Conservation (phyloP, 805 yeast genomes). For the Starmerella sirachaensis region DNA sequence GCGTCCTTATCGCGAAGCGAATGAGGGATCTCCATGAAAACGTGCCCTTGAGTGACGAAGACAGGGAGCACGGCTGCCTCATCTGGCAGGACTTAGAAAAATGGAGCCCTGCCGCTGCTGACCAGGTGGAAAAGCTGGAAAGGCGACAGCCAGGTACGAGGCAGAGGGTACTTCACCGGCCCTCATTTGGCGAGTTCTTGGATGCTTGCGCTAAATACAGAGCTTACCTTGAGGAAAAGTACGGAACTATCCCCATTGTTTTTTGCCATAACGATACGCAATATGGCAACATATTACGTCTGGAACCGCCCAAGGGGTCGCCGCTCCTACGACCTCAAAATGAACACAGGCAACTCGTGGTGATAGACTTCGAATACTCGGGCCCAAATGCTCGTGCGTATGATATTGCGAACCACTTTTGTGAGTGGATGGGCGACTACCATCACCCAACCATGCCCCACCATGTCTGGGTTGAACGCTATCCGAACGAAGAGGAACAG, state of each 20-base stretch:
- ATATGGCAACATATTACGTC: slow-evolving; percentile 80
- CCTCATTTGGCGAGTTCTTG: slow-evolving; percentile 34
- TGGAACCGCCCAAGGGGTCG: slow-evolving; percentile 37
- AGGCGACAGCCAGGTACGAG: slow-evolving; percentile 28
- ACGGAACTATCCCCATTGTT: slow-evolving; percentile 39
- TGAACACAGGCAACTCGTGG: slow-evolving; percentile 68
- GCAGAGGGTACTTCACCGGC: slow-evolving; percentile 11
- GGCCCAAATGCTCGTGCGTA: slow-evolving; percentile 82
- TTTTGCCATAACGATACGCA: slow-evolving; percentile 97
- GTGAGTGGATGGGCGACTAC: slow-evolving; percentile 96
- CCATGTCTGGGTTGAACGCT: slow-evolving; percentile 42
- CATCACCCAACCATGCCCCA: slow-evolving; percentile 48
- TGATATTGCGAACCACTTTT: slow-evolving; percentile 85
- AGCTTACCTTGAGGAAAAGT: slow-evolving; percentile 46
- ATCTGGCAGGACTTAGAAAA: slow-evolving; percentile 58
- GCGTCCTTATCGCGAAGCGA: slow-evolving; percentile 82
- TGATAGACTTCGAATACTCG: slow-evolving; percentile 92
- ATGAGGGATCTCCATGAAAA: slow-evolving; percentile 90
- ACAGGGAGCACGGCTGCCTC: slow-evolving; percentile 48
- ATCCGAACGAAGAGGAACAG: slow-evolving; percentile 59
- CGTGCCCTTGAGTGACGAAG: slow-evolving; percentile 49
- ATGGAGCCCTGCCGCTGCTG: slow-evolving; percentile 49
- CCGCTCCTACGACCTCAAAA: slow-evolving; percentile 38
- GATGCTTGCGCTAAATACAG: slow-evolving; percentile 40
- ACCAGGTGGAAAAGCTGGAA: slow-evolving; percentile 34